Conservation (phyloP, 1,284 basidiomycete genomes). For the Mrakiaceae sp. region DNA sequence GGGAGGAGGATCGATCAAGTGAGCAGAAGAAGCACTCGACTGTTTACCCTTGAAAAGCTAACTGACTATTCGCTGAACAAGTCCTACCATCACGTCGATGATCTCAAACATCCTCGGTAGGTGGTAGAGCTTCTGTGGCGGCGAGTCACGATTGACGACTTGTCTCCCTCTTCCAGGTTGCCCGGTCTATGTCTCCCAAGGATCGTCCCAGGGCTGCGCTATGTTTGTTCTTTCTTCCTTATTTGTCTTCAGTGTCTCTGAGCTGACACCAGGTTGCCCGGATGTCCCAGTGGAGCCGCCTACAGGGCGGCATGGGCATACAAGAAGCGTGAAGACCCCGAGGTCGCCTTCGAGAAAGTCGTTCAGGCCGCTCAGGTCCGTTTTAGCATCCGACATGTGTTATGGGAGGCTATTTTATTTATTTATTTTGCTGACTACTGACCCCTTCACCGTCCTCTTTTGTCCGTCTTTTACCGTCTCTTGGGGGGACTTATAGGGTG, state of each 20-base stretch:
- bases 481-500: too few species aligned
- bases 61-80: not conserved
- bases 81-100: slow-evolving; percentile 9
- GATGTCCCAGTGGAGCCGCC: too few species aligned
- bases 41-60: too few species aligned
- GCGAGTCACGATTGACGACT: not conserved
- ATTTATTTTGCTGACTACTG: too few species aligned
- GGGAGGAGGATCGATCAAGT: slow-evolving; percentile 13
- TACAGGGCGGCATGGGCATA: not conserved
- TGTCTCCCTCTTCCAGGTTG: not conserved
- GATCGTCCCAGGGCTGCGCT: slow-evolving; percentile 12
- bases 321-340: not conserved
- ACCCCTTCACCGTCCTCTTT: too few species aligned
- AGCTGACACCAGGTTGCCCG: not conserved
- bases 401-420: not conserved
- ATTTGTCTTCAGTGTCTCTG: not conserved
- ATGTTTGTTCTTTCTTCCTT: not conserved
- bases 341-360: not conserved
- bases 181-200: slow-evolving; percentile 5
- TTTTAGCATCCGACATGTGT: not conserved
- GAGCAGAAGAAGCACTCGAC: not conserved
- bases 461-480: too few species aligned
- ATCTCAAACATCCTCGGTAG: slow-evolving; percentile 2
- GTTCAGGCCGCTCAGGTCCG: not conserved
- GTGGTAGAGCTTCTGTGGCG: not conserved